Evolutionary conservation across 768 basidiomycete species (phyloP), one percentile per base, ranked within the genome.

Genomic region (Suillus lakei): DNA sequence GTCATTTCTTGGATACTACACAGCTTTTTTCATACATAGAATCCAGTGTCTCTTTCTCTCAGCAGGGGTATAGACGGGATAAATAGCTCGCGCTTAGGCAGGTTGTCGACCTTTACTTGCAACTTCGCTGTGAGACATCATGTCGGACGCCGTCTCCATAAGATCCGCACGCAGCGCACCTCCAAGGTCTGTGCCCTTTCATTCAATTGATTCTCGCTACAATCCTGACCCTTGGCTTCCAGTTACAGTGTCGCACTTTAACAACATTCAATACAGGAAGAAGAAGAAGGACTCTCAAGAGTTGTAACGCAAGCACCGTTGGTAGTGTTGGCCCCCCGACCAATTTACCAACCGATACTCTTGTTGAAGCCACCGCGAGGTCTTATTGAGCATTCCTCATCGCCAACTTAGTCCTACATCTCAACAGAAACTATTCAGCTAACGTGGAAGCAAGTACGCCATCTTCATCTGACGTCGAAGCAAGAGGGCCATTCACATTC

Each of bases 401-500:
- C 5, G 2, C 26, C 10, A 23, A 36, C 34, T n/a, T 16, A 15
- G 34, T 16, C 54, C 23, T 8, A 23, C 54, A 55, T 36, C 13
- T 21, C 13, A 36, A 36, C n/a, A 23, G n/a, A 16, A 36, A 36
- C 34, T 1, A 34, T 32, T 13, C 21, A 34, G 21, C 32, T n/a
- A 6, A 34, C n/a, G 32, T 34, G n/a, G 43, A 16, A 41, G 18
- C 41, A 43, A 43, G 41, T 21, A 5, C 7, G 18, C 18, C 18
- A 43, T 23, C n/a, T 15, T 34, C 32, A 23, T 12, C 21, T n/a
- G 13, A 23, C n/a, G 9, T 23, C 5, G 54, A 36, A 55, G 54
- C 34, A 36, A 55, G 13, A 56, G 38, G 50, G n/a, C 39, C 30
- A 38, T 68, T 67, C 46, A 60, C 50, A 30, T 68, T 68, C 62